Evolutionary conservation across 108 stramenopile species (phyloP).

Genomic region (Skeletonema potamos): DNA sequence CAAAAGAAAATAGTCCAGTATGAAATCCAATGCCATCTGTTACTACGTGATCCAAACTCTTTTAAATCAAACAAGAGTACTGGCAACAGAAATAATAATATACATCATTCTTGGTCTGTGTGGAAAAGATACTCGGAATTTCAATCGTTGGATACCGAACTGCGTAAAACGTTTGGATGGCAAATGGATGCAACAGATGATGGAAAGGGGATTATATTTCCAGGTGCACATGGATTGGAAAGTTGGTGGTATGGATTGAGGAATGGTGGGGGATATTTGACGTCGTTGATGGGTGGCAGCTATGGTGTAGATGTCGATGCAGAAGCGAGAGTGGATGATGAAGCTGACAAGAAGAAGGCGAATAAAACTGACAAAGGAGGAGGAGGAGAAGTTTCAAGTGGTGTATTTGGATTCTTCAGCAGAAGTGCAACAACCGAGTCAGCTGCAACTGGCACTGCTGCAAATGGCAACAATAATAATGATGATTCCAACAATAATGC

Average conservation of each 20-base stretch:
- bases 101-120: conserved; percentile 24
- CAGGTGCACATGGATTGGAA: conserved; percentile 21
- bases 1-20: conserved; percentile 30
- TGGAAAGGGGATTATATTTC: conserved; percentile 26
- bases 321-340: neutral
- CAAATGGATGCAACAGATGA: conserved; percentile 42
- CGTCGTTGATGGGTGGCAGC: neutral
- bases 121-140: conserved; percentile 49
- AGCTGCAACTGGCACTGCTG: neutral
- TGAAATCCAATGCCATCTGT: conserved; percentile 31
- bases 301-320: neutral
- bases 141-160: conserved; percentile 7
- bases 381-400: too few species aligned
- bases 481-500: neutral
- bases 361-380: neutral
- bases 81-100: neutral
- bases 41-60: conserved; percentile 14
- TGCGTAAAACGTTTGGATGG: conserved; percentile 34
- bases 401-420: neutral
- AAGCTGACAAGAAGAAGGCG: neutral
- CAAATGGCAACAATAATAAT: neutral
- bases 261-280: conserved; percentile 1
- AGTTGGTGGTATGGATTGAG: conserved; percentile 29
- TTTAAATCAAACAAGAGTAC: neutral
- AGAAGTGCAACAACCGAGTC: neutral